Evolutionary conservation across 2,329 filamentous ascomycete genomes (phyloP).

Genomic region (Nothomitra cinnamomea): DNA sequence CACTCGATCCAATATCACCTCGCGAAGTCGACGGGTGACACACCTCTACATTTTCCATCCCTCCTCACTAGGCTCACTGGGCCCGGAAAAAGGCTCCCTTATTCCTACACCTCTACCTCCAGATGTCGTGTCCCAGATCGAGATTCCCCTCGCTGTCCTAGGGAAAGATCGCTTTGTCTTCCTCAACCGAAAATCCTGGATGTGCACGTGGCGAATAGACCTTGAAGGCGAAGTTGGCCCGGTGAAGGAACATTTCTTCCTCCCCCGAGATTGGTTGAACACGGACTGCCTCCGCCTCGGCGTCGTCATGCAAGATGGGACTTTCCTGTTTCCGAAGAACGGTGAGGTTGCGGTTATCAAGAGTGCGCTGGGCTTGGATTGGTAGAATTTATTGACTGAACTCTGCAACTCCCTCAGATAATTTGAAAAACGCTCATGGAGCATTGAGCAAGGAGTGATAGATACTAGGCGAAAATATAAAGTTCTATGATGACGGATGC

Average conservation of each 20-base stretch:
- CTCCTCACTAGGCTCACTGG: too few relatives aligned
- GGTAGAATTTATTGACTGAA: too few relatives aligned
- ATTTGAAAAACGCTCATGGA: too few relatives aligned
- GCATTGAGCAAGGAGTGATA: too few relatives aligned
- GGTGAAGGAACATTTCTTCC: slow-evolving; percentile 13
- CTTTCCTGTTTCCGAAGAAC: slow-evolving; percentile 16
- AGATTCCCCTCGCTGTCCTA: background rate
- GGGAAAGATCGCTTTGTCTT: background rate
- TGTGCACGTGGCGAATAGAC: background rate
- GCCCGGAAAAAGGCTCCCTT: too few relatives aligned
- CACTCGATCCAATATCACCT: too few relatives aligned
- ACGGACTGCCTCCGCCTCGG: slow-evolving; percentile 12
- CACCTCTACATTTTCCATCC: too few relatives aligned
- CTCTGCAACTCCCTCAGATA: too few relatives aligned
- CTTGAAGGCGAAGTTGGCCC: background rate
- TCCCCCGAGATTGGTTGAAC: slow-evolving; percentile 17
- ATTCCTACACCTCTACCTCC: background rate
- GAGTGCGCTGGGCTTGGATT: background rate
- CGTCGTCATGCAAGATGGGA: slow-evolving; percentile 10
- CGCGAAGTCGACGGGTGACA: too few relatives aligned
- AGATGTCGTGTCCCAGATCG: background rate
- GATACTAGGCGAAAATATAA: too few relatives aligned
- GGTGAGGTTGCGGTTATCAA: slow-evolving; percentile 14
- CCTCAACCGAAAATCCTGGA: background rate
- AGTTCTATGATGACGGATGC: too few relatives aligned